Percentiles rank a stretch among this genome's conserved stretches.
Conservation (phyloP, 805 yeast genomes). For the Lipomyces anomalus region DNA sequence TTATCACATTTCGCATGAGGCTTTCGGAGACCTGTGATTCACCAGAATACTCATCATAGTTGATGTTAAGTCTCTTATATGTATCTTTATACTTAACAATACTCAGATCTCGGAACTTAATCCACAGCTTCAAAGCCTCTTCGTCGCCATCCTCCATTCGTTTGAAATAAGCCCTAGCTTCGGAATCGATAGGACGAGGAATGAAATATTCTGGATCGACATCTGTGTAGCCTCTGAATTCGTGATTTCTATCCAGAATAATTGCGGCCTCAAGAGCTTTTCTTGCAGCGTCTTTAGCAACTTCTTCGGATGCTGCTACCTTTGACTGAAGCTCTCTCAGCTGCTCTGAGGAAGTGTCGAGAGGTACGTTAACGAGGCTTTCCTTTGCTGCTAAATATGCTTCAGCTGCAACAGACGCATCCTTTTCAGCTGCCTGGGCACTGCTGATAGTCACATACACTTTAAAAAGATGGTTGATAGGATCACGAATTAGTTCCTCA, state of each 20-base stretch:
- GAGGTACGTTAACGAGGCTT: conserved; percentile 8
- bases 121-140: conserved; percentile 72
- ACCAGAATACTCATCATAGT: conserved; percentile 85
- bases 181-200: conserved; percentile 53
- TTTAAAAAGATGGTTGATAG: conserved; percentile 90
- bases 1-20: conserved; percentile 59
- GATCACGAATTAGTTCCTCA: conserved; percentile 63
- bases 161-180: conserved; percentile 82
- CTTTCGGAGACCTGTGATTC: conserved; percentile 87
- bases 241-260: conserved; percentile 9
- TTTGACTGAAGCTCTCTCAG: conserved; percentile 26
- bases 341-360: conserved; percentile 23
- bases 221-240: conserved; percentile 1
- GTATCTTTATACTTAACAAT: conserved; percentile 81
- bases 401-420: conserved; percentile 42
- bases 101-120: conserved; percentile 81
- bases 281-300: background rate
- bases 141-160: conserved; percentile 92
- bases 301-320: conserved; percentile 2
- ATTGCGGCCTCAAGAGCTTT: conserved; percentile 1
- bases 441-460: conserved; percentile 84
- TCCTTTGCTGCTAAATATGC: conserved; percentile 45
- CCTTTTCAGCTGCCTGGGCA: conserved; percentile 63
- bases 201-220: conserved; percentile 8
- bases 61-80: conserved; percentile 85